Evolutionary conservation across 306 rosid species (phyloP).

Genomic region (Ziziphus jujuba): DNA sequence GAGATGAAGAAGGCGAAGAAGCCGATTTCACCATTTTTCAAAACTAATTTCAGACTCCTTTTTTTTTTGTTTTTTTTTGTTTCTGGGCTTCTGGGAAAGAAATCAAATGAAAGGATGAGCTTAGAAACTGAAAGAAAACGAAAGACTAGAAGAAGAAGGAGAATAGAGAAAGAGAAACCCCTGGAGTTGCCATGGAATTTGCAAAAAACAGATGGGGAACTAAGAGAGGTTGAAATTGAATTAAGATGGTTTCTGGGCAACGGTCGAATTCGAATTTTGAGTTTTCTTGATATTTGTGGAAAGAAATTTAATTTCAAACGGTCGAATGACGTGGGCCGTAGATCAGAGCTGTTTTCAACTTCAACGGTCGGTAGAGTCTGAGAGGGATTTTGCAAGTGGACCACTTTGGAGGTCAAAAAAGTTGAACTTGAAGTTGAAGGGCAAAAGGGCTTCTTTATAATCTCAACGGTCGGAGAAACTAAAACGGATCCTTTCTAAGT

Average conservation of each 20-base stretch:
- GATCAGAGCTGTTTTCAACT: slow-evolving; percentile 5
- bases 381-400: not conserved
- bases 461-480: slow-evolving; percentile 27
- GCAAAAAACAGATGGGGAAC: not conserved
- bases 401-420: not conserved
- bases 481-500: too few relatives aligned
- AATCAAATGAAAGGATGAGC: not conserved
- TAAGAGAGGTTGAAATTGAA: not conserved
- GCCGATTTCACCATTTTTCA: slow-evolving; percentile 51
- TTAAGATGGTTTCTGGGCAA: slow-evolving; percentile 22
- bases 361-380: slow-evolving; percentile 25
- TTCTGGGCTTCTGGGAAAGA: not conserved
- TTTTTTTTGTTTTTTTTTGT: not conserved
- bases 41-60: not conserved
- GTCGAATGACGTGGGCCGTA: slow-evolving; percentile 49
- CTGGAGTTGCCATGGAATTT: slow-evolving; percentile 21
- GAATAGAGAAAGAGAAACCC: slow-evolving; percentile 2
- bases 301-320: slow-evolving; percentile 44
- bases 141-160: not conserved
- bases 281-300: slow-evolving; percentile 23
- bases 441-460: not conserved
- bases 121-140: not conserved
- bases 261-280: slow-evolving; percentile 58
- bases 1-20: slow-evolving; percentile 70
- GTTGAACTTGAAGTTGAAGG: not conserved